Conservation (phyloP, 257 asterid species). For the Solanum pennellii region DNA sequence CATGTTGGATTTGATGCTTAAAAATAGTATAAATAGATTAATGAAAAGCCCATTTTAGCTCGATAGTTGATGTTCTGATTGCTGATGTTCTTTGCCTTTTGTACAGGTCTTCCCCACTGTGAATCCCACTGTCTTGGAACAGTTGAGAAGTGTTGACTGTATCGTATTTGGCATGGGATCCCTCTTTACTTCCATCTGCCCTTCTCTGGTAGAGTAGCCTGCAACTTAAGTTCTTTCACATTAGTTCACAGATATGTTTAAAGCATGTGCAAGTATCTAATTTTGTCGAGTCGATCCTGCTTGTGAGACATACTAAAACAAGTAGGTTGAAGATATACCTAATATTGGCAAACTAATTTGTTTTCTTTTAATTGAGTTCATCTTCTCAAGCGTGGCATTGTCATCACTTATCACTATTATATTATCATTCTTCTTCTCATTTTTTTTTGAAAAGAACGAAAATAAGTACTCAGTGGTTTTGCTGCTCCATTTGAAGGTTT, state of each 20-base stretch:
- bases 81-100: conserved; percentile 1
- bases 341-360: neutral
- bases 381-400: neutral
- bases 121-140: conserved; percentile 65
- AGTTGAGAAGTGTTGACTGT: conserved; percentile 66
- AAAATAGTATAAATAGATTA: neutral
- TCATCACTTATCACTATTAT: neutral
- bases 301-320: neutral
- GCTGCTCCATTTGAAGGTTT: conserved; percentile 44
- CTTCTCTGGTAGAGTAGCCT: conserved; percentile 56
- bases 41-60: neutral
- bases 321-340: neutral
- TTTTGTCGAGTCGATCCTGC: neutral
- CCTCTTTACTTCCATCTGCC: conserved; percentile 88
- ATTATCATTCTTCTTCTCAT: neutral
- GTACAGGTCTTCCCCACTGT: conserved; percentile 79
- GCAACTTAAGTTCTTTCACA: neutral
- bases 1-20: neutral
- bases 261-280: neutral
- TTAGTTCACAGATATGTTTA: neutral
- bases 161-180: conserved; percentile 92
- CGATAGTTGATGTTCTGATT: neutral
- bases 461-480: neutral
- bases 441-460: neutral
- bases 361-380: neutral